Evolutionary conservation across 495 filamentous ascomycete species (phyloP).

Genomic region (Penicillium ochrochloron): DNA sequence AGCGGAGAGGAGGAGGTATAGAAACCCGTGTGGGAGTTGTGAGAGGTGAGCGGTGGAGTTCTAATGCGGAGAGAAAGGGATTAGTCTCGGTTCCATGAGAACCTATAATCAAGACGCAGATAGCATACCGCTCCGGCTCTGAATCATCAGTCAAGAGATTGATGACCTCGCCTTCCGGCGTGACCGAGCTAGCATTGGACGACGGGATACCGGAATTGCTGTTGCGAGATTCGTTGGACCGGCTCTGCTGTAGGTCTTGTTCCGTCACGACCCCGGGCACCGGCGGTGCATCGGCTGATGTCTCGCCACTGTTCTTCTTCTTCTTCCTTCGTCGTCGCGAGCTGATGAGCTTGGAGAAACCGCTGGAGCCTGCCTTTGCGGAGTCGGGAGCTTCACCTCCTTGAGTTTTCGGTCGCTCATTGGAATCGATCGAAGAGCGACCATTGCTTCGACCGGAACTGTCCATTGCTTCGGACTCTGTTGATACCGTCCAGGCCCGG

Average conservation of each 20-base stretch:
- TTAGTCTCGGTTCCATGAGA: conserved; percentile 19
- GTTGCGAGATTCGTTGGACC: conserved; percentile 35
- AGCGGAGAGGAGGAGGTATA: conserved; percentile 83
- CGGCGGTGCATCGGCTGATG: conserved; percentile 33
- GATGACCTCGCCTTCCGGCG: conserved; percentile 42
- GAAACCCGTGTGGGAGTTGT: conserved; percentile 78
- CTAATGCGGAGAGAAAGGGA: conserved; percentile 34
- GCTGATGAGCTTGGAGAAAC: conserved; percentile 59
- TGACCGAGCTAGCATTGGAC: conserved; percentile 33
- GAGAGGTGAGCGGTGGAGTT: conserved; percentile 67
- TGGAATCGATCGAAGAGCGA: conserved; percentile 50
- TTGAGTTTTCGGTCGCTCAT: conserved; percentile 50
- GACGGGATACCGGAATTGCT: conserved; percentile 32
- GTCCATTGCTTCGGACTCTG: conserved; percentile 40
- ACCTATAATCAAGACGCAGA: not conserved
- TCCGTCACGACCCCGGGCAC: conserved; percentile 28
- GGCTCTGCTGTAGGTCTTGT: conserved; percentile 28
- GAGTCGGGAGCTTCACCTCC: conserved; percentile 43
- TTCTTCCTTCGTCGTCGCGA: conserved; percentile 50
- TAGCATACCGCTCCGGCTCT: conserved; percentile 69
- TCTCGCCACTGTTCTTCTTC: conserved; percentile 33
- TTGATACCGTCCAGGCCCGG: conserved; percentile 40
- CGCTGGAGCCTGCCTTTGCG: conserved; percentile 44
- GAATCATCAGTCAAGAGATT: conserved; percentile 73
- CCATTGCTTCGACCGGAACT: conserved; percentile 47